Base-by-base conservation (phyloP, 1,284 basidiomycete genomes). In the Marasmius sp. region DNA sequence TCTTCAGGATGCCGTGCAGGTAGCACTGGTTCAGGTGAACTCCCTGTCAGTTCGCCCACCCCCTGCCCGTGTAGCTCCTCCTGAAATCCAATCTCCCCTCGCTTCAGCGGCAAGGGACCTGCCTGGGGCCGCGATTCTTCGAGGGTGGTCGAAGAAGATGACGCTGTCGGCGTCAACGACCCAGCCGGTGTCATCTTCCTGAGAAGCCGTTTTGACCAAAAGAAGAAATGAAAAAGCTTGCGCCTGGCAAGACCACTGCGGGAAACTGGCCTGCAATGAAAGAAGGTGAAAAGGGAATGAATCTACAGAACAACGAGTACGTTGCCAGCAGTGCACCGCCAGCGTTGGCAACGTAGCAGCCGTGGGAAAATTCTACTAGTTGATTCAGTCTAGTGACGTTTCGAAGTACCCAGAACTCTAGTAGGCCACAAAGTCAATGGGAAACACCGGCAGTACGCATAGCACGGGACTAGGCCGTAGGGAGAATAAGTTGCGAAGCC, bases 31-130 rank as follows among this genome's bases (percentile, higher is more conserved):
- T 52, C 58, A 57, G 57, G 34, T 14, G 57, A 45, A 34, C 52
- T 22, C 27, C 16, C 22, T 14, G 22, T 65, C 49, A 49, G 55
- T 61, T 54, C 65, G 58, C 68, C 66, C 58, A 70, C 69, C 16
- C 59, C 55, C 22, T 69, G 69, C 36, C 60, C 70, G 61, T 79
- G 73, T 33, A 76, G 59, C 7, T 75, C 80, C 65, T 85, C 85
- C 37, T 74, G 65, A 68, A 76, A 90, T 20, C 87, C 88, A 60
- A 90, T 84, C 70, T 89, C 88, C 47, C 88, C 88, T 49, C 81
- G 79, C 72, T 89, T 89, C 53, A 70, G 72, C 55, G 87, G 87
- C 68, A 89, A 74, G 57, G 86, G 86, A 51, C 77, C 86, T 69
- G 86, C 85, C 77, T 87, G 79, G 60, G 75, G 76, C 66, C 79